Conservation (phyloP, 441 rosid genomes). For the Pelargonium cotyledonis region DNA sequence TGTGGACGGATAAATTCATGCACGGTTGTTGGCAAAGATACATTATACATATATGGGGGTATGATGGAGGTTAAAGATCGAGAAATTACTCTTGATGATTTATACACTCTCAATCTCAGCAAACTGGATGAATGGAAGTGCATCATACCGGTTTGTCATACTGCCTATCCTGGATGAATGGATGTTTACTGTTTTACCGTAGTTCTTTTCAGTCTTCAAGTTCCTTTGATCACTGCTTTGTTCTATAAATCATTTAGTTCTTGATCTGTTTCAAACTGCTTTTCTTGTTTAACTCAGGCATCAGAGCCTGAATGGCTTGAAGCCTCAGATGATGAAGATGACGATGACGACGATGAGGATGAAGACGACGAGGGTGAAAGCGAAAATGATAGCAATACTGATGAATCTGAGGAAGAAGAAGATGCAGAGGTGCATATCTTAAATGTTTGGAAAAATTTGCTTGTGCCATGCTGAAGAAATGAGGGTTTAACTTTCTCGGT, state of each 20-base stretch:
- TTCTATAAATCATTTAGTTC: too few relatives aligned
- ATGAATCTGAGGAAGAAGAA: constrained; percentile 54
- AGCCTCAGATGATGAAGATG: constrained; percentile 82
- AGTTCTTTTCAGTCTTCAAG: too few relatives aligned
- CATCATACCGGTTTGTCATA: constrained; percentile 79
- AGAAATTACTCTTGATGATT: constrained; percentile 88
- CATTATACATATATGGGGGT: constrained; percentile 84
- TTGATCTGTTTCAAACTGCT: not conserved
- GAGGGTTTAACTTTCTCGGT: not conserved
- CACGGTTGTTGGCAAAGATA: constrained; percentile 88
- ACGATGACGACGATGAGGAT: constrained; percentile 59
- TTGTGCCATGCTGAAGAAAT: not conserved
- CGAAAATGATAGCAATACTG: constrained; percentile 39
- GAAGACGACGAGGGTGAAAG: constrained; percentile 34
- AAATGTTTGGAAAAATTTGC: not conserved
- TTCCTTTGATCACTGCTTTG: too few relatives aligned
- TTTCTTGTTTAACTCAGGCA: constrained; percentile 42
- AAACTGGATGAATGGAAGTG: constrained; percentile 99
- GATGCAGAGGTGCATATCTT: constrained; percentile 40
- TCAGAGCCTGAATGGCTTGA: constrained; percentile 92
- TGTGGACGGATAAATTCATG: constrained; percentile 96
- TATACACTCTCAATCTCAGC: constrained; percentile 88
- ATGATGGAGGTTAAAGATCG: constrained; percentile 93
- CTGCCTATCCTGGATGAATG: constrained; percentile 22
- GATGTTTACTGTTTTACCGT: too few relatives aligned